Conservation (phyloP, 106 monocot genomes). For the Allium fistulosum region DNA sequence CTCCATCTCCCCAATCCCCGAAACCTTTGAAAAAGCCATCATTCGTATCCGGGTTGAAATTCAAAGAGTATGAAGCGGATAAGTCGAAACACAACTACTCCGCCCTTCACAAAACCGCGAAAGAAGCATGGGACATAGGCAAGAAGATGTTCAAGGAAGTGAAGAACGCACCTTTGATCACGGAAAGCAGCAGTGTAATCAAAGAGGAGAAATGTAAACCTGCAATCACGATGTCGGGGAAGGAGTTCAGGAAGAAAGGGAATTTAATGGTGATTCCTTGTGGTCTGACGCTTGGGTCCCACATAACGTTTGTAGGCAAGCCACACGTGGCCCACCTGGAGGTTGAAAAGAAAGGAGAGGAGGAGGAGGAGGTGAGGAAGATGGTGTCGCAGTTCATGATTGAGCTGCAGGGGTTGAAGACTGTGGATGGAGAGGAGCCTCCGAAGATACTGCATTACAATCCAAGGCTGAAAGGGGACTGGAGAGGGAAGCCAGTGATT, state of each 20-base stretch:
- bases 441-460: conserved; percentile 90
- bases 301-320: conserved; percentile 67
- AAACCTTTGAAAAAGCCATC: neutral
- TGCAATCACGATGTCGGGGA: conserved; percentile 30
- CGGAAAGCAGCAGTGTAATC: neutral
- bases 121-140: conserved; percentile 49
- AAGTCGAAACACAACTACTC: conserved; percentile 27
- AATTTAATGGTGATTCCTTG: conserved; percentile 66
- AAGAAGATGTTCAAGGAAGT: conserved; percentile 13
- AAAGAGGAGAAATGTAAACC: conserved; percentile 32
- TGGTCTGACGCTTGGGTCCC: conserved; percentile 84
- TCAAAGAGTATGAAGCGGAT: conserved; percentile 13
- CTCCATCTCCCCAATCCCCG: neutral
- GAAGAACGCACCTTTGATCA: neutral
- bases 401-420: conserved; percentile 88
- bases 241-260: conserved; percentile 19
- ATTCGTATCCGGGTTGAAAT: conserved; percentile 25
- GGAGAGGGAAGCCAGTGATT: conserved; percentile 81
- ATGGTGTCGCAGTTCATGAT: conserved; percentile 99
- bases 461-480: conserved; percentile 89
- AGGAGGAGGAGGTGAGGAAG: conserved; percentile 50
- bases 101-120: conserved; percentile 44
- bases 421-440: conserved; percentile 93
- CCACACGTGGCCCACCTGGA: conserved; percentile 54
- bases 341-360: conserved; percentile 40